Conservation (phyloP, 257 asterid genomes). For the Cordia subcordata region DNA sequence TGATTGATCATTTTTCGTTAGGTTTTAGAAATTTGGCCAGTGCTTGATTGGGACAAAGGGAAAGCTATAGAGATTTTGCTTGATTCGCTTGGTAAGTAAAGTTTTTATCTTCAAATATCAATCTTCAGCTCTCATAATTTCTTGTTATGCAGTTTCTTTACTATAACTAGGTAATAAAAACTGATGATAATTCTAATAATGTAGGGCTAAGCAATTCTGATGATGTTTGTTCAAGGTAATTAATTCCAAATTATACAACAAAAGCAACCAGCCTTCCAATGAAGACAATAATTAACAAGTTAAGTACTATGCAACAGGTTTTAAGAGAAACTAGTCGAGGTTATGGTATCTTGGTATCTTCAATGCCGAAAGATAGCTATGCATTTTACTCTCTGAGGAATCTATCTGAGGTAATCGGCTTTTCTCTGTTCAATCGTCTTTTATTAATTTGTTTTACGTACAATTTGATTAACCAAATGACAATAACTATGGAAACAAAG, state of each 20-base stretch:
- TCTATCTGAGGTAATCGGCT: constrained; percentile 66
- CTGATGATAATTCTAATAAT: not conserved
- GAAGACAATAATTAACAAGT: too few relatives aligned
- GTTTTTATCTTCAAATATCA: not conserved
- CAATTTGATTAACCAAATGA: too few relatives aligned
- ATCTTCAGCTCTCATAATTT: not conserved
- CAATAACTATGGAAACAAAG: too few relatives aligned
- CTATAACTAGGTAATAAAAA: not conserved
- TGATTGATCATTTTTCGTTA: constrained; percentile 16
- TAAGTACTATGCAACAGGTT: constrained; percentile 41
- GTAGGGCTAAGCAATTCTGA: constrained; percentile 60
- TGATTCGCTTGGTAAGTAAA: constrained; percentile 78
- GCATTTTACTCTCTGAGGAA: constrained; percentile 82
- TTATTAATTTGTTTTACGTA: too few relatives aligned
- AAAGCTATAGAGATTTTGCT: constrained; percentile 88
- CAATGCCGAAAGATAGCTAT: constrained; percentile 74
- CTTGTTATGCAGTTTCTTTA: not conserved
- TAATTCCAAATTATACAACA: not conserved
- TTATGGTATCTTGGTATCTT: constrained; percentile 79
- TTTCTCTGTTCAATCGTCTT: too few relatives aligned
- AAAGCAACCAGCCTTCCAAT: not conserved
- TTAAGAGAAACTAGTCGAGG: constrained; percentile 66
- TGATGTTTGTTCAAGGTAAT: constrained; percentile 75
- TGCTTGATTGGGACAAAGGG: constrained; percentile 93
- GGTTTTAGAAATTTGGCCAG: constrained; percentile 91